These are phyloP conservation scores for Coemansia sp. DNA, from an alignment of 192 early-diverging fungal genomes.

Conservation along the genomic window DNA sequence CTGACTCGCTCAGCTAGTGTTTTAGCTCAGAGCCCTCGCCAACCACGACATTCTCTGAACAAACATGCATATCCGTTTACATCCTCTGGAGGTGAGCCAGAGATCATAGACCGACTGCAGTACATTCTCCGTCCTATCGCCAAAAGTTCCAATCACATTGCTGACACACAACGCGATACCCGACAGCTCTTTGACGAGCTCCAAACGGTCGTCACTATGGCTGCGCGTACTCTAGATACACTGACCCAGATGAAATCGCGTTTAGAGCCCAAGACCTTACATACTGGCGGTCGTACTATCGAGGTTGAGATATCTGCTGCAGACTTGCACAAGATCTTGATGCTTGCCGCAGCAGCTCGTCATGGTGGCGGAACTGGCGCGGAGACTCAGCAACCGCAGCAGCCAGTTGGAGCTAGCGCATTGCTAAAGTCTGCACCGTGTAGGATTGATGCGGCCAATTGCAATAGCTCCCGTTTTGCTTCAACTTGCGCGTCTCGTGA, in stretches of 20 bases:
- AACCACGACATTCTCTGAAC: not conserved
- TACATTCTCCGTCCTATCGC: constrained; percentile 18
- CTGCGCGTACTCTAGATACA: not conserved
- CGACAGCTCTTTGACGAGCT: constrained; percentile 5
- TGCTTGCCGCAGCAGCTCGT: not conserved
- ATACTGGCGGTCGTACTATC: constrained; percentile 16
- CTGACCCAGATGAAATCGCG: not conserved
- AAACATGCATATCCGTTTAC: not conserved
- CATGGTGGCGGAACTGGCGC: not conserved
- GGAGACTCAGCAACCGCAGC: constrained; percentile 1
- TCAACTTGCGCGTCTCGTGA: not conserved
- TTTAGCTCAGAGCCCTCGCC: not conserved
- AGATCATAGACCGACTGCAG: constrained; percentile 31
- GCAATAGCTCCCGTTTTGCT: constrained; percentile 2
- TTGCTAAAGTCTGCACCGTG: not conserved
- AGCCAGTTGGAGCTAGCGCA: not conserved
- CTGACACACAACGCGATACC: not conserved
- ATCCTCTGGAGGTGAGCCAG: not conserved
- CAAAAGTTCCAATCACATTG: not conserved
- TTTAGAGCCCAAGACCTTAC: not conserved
- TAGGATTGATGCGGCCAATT: not conserved
- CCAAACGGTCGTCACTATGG: not conserved
- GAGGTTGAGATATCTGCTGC: constrained; percentile 24
- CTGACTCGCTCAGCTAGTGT: constrained; percentile 17
- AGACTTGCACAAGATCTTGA: constrained; percentile 16